Evolutionary conservation across 1,284 basidiomycete genomes (phyloP), one percentile per base, ranked within the genome.

Genomic region (Volvariella volvacea): DNA sequence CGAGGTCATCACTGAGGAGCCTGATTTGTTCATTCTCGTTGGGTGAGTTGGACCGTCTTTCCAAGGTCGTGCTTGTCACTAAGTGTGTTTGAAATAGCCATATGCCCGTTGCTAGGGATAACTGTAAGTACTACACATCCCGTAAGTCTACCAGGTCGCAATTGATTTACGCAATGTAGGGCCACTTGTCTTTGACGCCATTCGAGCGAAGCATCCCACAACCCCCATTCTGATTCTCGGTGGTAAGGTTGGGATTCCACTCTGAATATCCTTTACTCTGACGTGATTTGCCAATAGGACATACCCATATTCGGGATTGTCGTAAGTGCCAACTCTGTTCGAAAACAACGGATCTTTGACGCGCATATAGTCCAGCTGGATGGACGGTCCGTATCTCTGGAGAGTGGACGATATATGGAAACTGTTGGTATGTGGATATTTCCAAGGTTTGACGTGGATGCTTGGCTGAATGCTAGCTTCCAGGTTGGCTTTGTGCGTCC

Each of bases 351-450:
- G 7, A 10, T 16, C 14, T 22, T 17, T 33, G 32, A 34, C 14
- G 17, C 21, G 10, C 22, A 6, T 25, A n/a, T 43, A 70, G 76
- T 74, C 19, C 76, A 80, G 59, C 62, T 74, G 21, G 83, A 84
- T 55, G 73, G 74, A 4, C 74, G 80, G 15, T 76, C 79, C 0
- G 83, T 88, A 71, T 71, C 78, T 1, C 63, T 92, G 30, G 86
- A 89, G 53, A 88, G 86, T 44, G 90, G 90, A 38, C 71, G 87
- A 19, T 93, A 91, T 60, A 85, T 92, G 80, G 90, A 93, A 64
- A 92, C 90, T 4, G 70, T 92, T 46, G 88, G 87, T 69, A 44
- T 22, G 63, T 46, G 19, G 19, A n/a, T n/a, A n/a, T 58, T 52
- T 68, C 9, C 30, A 54, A 12, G 2, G 16, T 25, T 30, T 4